These are phyloP conservation scores for Pisolithus tinctorius DNA, from an alignment of 768 basidiomycete species.

Conservation along the genomic window DNA sequence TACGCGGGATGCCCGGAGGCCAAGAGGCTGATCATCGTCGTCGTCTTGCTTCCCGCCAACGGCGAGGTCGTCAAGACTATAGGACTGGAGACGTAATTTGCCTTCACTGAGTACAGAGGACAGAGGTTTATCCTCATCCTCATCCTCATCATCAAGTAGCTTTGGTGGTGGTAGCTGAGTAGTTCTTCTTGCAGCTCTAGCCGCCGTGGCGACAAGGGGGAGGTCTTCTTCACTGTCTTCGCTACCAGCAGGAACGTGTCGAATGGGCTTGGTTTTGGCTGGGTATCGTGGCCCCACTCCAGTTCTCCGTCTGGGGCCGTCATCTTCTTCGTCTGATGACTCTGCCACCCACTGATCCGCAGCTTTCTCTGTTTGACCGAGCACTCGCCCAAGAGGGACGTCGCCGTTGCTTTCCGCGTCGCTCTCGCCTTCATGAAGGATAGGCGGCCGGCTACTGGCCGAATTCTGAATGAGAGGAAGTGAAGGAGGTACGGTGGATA, in stretches of 20 bases:
- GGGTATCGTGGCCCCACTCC: slow-evolving; percentile 52
- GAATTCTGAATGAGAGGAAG: slow-evolving; percentile 32
- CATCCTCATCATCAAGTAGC: slow-evolving; percentile 30
- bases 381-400: slow-evolving; percentile 14
- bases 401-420: slow-evolving; percentile 48
- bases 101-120: slow-evolving; percentile 48
- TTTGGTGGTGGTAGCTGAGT: slow-evolving; percentile 20
- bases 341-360: slow-evolving; percentile 40
- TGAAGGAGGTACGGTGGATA: slow-evolving; percentile 20
- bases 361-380: slow-evolving; percentile 16
- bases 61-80: slow-evolving; percentile 33
- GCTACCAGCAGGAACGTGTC: slow-evolving; percentile 4
- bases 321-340: slow-evolving; percentile 62
- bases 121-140: slow-evolving; percentile 71
- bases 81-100: slow-evolving; percentile 37
- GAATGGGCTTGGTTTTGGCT: slow-evolving; percentile 16
- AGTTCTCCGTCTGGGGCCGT: slow-evolving; percentile 47
- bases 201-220: slow-evolving; percentile 62
- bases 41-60: slow-evolving; percentile 29
- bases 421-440: slow-evolving; percentile 34
- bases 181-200: slow-evolving; percentile 45
- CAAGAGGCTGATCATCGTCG: slow-evolving; percentile 68
- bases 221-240: slow-evolving; percentile 72
- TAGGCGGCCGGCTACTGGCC: slow-evolving; percentile 23
- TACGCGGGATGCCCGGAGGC: slow-evolving; percentile 52